Percentiles rank a stretch among this genome's conserved stretches.
phyloP scores from a whole-genome alignment of 2,329 filamentous ascomycete genomes.

The Fusarium pseudocircinatum region DNA sequence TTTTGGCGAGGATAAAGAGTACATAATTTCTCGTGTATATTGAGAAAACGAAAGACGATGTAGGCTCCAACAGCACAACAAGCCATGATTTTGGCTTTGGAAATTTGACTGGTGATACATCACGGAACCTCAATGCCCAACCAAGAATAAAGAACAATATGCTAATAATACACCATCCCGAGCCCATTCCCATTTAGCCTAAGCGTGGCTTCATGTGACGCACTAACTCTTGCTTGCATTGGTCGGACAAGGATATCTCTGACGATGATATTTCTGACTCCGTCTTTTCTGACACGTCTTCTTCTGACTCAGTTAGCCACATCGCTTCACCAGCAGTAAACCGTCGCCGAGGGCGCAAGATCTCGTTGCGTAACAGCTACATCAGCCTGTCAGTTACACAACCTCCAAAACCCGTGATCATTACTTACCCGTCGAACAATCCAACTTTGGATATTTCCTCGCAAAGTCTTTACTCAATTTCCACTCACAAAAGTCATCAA shows the following conservation, averaged over 20 bases:
- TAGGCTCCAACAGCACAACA: neutral
- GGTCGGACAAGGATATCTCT: neutral
- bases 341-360: neutral
- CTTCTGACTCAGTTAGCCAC: neutral
- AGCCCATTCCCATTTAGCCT: neutral
- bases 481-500: neutral
- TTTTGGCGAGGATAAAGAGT: neutral
- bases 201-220: rapidly evolving
- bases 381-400: neutral
- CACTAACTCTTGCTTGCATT: neutral
- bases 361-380: neutral
- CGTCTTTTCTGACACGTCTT: neutral
- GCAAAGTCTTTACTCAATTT: neutral
- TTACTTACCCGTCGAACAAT: neutral
- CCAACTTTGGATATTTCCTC: neutral
- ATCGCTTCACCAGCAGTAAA: neutral
- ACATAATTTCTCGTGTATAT: neutral
- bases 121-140: too few species aligned
- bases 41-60: neutral
- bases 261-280: neutral
- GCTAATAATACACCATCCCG: neutral
- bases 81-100: neutral
- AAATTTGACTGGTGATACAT: neutral
- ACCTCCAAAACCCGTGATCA: too few species aligned
- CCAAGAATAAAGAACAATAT: neutral